A percentile compares a stretch with the other conserved stretches of the same genome.
These are phyloP conservation scores for Orobanche coerulescens DNA, from an alignment of 257 asterid species.

Conservation along the genomic window DNA sequence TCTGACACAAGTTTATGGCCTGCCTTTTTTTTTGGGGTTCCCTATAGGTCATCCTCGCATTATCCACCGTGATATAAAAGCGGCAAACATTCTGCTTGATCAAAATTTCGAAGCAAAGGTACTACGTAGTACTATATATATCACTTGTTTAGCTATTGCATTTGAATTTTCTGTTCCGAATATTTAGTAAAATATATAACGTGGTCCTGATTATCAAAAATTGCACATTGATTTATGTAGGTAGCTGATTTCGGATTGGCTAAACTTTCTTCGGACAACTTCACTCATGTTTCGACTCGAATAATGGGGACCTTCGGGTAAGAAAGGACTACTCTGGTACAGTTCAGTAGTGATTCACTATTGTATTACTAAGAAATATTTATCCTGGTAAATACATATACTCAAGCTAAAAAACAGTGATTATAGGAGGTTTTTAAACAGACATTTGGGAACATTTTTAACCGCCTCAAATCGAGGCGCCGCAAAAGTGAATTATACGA, in stretches of 20 bases:
- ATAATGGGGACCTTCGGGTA: constrained; percentile 98
- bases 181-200: too few species aligned
- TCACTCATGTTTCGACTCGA: constrained; percentile 88
- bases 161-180: neutral
- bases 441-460: too few species aligned
- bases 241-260: constrained; percentile 97
- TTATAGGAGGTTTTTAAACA: too few species aligned
- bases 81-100: constrained; percentile 73
- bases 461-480: too few species aligned
- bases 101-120: constrained; percentile 74
- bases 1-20: too few species aligned
- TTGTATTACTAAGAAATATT: too few species aligned
- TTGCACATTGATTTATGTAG: constrained; percentile 24
- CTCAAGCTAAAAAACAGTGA: too few species aligned
- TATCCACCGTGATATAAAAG: constrained; percentile 83
- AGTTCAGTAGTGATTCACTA: too few species aligned
- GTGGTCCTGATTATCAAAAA: too few species aligned
- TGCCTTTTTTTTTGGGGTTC: neutral
- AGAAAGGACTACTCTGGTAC: neutral
- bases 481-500: too few species aligned
- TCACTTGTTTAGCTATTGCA: neutral
- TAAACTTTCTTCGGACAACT: constrained; percentile 62
- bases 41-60: constrained; percentile 79
- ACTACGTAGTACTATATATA: neutral
- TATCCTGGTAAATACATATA: too few species aligned